phyloP scores from a whole-genome alignment of 768 basidiomycete genomes.

The Tulasnella sp. region DNA sequence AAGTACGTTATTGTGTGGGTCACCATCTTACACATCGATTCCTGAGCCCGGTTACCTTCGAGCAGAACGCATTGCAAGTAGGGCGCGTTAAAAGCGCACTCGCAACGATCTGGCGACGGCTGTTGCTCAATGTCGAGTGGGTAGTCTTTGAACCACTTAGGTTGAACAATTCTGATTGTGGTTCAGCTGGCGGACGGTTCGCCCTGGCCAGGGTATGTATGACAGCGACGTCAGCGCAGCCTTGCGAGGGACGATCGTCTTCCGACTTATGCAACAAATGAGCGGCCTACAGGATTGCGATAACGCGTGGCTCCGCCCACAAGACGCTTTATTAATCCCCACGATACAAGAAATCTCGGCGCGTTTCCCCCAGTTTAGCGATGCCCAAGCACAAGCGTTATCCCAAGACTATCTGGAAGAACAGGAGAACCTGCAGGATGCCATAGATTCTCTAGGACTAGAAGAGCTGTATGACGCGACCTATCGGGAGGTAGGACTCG shows the following conservation, averaged over 20 bases:
- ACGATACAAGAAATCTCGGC: slow-evolving; percentile 27
- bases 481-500: neutral
- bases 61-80: slow-evolving; percentile 64
- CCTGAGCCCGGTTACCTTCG: slow-evolving; percentile 35
- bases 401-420: slow-evolving; percentile 17
- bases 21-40: slow-evolving; percentile 53
- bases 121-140: slow-evolving; percentile 89
- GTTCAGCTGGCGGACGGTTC: slow-evolving; percentile 24
- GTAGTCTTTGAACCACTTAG: slow-evolving; percentile 41
- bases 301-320: slow-evolving; percentile 13
- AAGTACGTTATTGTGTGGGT: slow-evolving; percentile 53
- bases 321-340: slow-evolving; percentile 15
- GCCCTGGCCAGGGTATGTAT: neutral
- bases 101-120: slow-evolving; percentile 80
- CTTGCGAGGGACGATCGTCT: slow-evolving; percentile 9
- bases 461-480: slow-evolving; percentile 25
- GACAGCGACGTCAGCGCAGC: slow-evolving; percentile 13
- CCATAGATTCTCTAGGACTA: neutral
- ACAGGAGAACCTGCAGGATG: slow-evolving; percentile 1
- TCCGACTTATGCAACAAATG: slow-evolving; percentile 17
- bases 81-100: slow-evolving; percentile 69
- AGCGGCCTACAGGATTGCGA: neutral
- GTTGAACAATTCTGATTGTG: neutral
- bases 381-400: slow-evolving; percentile 11
- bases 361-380: slow-evolving; percentile 27